Evolutionary conservation across 2,329 filamentous ascomycete species (phyloP).

Genomic region (Pseudocercospora crystallina): DNA sequence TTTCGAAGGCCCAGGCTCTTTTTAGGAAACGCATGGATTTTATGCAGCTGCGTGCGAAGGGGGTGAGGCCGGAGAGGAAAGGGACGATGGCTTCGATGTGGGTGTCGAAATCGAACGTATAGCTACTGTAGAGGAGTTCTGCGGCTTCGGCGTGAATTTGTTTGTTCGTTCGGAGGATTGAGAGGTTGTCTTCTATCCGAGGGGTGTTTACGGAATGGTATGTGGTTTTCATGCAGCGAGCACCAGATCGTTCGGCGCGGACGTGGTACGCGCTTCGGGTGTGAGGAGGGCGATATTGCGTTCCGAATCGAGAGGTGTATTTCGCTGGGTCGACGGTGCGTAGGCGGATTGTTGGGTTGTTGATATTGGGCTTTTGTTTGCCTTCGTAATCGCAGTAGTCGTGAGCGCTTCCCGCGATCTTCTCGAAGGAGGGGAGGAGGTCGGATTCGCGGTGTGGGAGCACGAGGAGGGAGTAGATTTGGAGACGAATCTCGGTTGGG

Average conservation of each 20-base stretch:
- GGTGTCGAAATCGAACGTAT: conserved; percentile 60
- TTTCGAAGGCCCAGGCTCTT: conserved; percentile 53
- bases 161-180: conserved; percentile 35
- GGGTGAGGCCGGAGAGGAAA: conserved; percentile 59
- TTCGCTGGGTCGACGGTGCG: conserved; percentile 44
- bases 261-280: conserved; percentile 42
- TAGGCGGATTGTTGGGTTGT: conserved; percentile 40
- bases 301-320: conserved; percentile 27
- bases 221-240: conserved; percentile 52
- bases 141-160: conserved; percentile 57
- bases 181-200: conserved; percentile 35
- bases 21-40: conserved; percentile 56
- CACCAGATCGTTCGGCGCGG: conserved; percentile 43
- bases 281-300: conserved; percentile 16
- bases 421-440: conserved; percentile 33
- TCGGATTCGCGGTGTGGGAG: conserved; percentile 34
- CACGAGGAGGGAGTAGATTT: conserved; percentile 48
- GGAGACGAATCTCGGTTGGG: conserved; percentile 47
- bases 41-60: conserved; percentile 49
- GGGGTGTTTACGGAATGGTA: conserved; percentile 52
- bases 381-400: conserved; percentile 44
- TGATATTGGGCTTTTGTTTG: neutral
- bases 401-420: conserved; percentile 35
- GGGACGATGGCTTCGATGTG: conserved; percentile 61
- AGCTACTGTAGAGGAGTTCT: conserved; percentile 55